Evolutionary conservation across 352 stramenopile genomes (phyloP).

Genomic region (Phytopythium montanum): DNA sequence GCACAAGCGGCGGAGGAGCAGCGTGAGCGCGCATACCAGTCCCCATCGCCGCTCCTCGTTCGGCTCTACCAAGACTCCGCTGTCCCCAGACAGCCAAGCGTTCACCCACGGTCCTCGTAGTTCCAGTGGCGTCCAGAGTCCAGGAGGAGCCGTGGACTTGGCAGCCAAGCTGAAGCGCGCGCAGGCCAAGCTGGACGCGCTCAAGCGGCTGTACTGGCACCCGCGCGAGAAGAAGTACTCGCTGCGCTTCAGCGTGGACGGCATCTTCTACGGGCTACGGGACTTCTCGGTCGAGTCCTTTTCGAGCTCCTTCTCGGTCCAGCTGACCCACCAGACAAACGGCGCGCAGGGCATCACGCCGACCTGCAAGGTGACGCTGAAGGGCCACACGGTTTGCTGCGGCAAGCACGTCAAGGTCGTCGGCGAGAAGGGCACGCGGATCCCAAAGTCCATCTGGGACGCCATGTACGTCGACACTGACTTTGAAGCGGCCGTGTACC

Average conservation of each 20-base stretch:
- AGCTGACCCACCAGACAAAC: conserved; percentile 71
- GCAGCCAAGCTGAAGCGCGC: conserved; percentile 52
- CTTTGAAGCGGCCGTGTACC: conserved; percentile 47
- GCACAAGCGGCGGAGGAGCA: conserved; percentile 38
- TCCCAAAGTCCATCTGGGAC: conserved; percentile 78
- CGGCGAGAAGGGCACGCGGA: conserved; percentile 68
- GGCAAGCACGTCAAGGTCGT: conserved; percentile 77
- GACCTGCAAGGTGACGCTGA: conserved; percentile 56
- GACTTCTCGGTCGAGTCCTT: conserved; percentile 72
- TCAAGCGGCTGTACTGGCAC: conserved; percentile 69
- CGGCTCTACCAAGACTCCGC: conserved; percentile 10
- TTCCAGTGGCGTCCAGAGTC: conserved; percentile 12
- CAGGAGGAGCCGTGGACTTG: conserved; percentile 47
- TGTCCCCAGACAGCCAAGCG: conserved; percentile 6
- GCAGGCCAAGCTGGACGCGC: conserved; percentile 65
- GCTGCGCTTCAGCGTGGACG: conserved; percentile 71
- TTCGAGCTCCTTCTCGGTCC: conserved; percentile 48
- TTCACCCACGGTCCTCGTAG: neutral
- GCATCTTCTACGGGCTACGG: conserved; percentile 73
- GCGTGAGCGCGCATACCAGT: conserved; percentile 23
- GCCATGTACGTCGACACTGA: conserved; percentile 73
- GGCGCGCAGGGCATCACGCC: conserved; percentile 59
- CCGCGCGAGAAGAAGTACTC: conserved; percentile 71
- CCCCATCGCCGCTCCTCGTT: conserved; percentile 12
- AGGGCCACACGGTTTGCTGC: conserved; percentile 59